Base-by-base conservation (phyloP, 2,329 filamentous ascomycete genomes). In the Clarireedia hainanense region DNA sequence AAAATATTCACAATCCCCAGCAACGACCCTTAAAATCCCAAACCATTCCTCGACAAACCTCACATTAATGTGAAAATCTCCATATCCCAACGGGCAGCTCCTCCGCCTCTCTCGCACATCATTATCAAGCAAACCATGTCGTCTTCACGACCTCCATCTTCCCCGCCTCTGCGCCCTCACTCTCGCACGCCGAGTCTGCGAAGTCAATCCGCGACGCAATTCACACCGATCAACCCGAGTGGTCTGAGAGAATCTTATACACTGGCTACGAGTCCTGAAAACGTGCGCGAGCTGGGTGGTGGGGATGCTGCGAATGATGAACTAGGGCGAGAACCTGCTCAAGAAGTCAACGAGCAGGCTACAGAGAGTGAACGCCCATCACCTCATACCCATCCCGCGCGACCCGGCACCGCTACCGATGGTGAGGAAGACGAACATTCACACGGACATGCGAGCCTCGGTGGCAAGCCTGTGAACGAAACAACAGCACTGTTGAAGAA, bases 401-500 rank as follows among this genome's bases (percentile, higher is more conserved):
- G 64, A 46, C 27, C 52, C 12, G 49, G 61, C 27, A 46, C 58
- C 42, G 47, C 27, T 17, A 58, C 57, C 26, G 58, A 62, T 36
- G 58, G 60, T 30, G 58, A 47, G n/a, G 10, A 52, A 9, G 59
- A 59, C 34, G 59, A 42, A 24, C 37, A 52, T 10, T 15, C 49
- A 34, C 51, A 49, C 23, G 58, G 51, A 23, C 15, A 56, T 20
- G 43, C 30, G 20, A 57, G 57, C 10, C 43, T 57, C 15, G 58
- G 54, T 1, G 48, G 47, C 27, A 63, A 59, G 36, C 39, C 34
- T 9, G 58, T 71, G 6, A 71, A 70, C 60, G 81, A 85, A 63
- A 75, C 74, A 2, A 81, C 80, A 1, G 74, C 78, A 2, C 69
- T 85, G 26, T 72, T 81, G 12, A 9, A 77, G 76, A 20, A 68